These are phyloP conservation scores for Fusarium napiforme DNA, from an alignment of 2,329 filamentous ascomycete genomes.

Conservation along the genomic window DNA sequence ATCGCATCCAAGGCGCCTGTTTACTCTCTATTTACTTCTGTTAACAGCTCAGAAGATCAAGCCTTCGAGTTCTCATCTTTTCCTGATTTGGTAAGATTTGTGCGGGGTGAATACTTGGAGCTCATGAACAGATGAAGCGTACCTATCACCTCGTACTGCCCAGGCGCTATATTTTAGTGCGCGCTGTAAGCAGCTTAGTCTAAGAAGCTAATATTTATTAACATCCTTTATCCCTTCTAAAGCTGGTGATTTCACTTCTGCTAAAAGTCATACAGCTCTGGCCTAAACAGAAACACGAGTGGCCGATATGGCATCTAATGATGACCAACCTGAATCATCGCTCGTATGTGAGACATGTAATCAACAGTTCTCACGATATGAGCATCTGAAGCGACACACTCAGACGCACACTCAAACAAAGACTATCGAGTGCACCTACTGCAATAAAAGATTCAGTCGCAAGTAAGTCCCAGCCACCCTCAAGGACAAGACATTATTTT, in stretches of 20 bases:
- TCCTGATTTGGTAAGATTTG: neutral
- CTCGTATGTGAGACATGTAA: neutral
- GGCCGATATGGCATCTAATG: neutral
- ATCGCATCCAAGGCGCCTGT: neutral
- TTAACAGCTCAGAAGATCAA: neutral
- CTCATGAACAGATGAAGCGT: neutral
- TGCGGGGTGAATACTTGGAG: neutral
- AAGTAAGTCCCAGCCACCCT: neutral
- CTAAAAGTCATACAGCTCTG: neutral
- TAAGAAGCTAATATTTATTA: neutral
- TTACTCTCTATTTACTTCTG: neutral
- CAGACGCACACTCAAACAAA: neutral
- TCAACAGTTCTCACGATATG: neutral
- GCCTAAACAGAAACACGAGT: neutral
- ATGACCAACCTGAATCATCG: neutral
- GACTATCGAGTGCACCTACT: neutral
- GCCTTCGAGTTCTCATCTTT: neutral
- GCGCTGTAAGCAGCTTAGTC: neutral
- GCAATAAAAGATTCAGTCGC: neutral
- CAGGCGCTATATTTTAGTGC: neutral
- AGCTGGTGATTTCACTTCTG: neutral
- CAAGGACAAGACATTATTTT: accelerated
- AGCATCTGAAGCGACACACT: neutral
- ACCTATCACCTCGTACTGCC: neutral
- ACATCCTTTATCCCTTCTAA: neutral